Base-by-base conservation (phyloP, 148 eudicot species). In the Heliamphora exappendiculata region DNA sequence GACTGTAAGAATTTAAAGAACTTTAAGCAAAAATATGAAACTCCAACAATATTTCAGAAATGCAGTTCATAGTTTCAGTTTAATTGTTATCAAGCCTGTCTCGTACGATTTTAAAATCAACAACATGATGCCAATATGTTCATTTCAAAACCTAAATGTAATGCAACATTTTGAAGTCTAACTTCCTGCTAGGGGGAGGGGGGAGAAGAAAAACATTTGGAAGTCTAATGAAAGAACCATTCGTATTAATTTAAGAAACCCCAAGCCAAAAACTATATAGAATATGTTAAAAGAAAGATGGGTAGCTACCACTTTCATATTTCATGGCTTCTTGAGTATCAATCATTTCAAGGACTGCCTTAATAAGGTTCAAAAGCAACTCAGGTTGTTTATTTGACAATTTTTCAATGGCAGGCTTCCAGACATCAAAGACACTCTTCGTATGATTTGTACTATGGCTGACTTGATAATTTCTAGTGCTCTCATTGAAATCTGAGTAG, bases 361-460 rank as follows among this genome's bases (percentile, higher is more conserved):
- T 86, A 37, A 89, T 83, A 77, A 95, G 93, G 78, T 66, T 82
- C 65, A 89, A 59, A 72, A 89, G 89, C 76, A 93, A 68, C 47
- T 89, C 94, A 17, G 94, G 97, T 73, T 89, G 88, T 81, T 84
- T 87, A 49, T 85, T 87, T 39, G 91, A 89, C 74, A 93, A 78
- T 76, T 91, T 95, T 57, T 73, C 36, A 64, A 95, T 83, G 63
- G 87, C 85, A 79, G 93, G 84, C 81, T 88, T 91, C 97, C 99
- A 95, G 73, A 87, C 87, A 80, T 87, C 91, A 85, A 85, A 84
- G 33, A 68, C 85, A 79, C 82, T 75, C 74, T 83, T 83, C 51
- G 75, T 71, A 64, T 68, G 83, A 70, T 84, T 76, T 44, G 82
- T 39, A 70, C 51, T 47, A 67, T 80, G 24, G 57, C 72, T 81